Percentiles rank a stretch among this genome's conserved stretches.
Conservation (phyloP, 1,284 basidiomycete species). For the Fistulinella cinereoalba region DNA sequence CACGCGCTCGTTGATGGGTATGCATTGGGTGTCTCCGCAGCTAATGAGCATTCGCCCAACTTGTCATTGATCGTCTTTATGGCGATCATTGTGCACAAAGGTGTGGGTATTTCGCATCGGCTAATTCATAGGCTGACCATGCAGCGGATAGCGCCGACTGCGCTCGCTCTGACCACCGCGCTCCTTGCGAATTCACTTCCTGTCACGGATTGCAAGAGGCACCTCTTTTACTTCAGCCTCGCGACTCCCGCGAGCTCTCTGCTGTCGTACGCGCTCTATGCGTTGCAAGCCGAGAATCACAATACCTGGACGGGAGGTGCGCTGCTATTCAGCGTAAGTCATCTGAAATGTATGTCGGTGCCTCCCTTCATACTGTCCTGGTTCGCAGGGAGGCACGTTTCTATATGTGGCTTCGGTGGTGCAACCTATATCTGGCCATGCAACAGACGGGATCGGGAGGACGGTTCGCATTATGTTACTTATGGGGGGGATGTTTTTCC, state of each 20-base stretch:
- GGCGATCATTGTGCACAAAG: conserved; percentile 88
- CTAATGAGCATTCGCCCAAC: conserved; percentile 39
- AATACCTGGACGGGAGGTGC: conserved; percentile 69
- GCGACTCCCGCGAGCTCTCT: conserved; percentile 80
- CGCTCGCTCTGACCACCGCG: conserved; percentile 79
- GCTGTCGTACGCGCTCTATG: conserved; percentile 63
- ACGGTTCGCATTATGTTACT: conserved; percentile 52
- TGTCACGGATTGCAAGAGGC: conserved; percentile 64
- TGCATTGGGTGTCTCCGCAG: conserved; percentile 77
- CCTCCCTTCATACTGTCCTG: conserved; percentile 5
- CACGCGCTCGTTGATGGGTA: conserved; percentile 90
- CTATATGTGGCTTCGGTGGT: conserved; percentile 92
- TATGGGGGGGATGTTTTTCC: conserved; percentile 69
- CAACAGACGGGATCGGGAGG: conserved; percentile 45
- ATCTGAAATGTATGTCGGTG: background rate
- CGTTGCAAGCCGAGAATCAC: conserved; percentile 47
- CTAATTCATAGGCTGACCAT: conserved; percentile 5
- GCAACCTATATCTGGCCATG: conserved; percentile 62
- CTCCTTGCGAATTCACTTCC: conserved; percentile 74
- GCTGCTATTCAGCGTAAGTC: conserved; percentile 73
- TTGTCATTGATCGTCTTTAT: conserved; percentile 83
- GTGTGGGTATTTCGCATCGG: conserved; percentile 34
- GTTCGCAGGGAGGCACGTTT: conserved; percentile 82
- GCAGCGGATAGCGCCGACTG: conserved; percentile 67
- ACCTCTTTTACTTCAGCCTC: conserved; percentile 74